phyloP scores from a whole-genome alignment of 441 rosid genomes.

The Manihot esculenta region DNA sequence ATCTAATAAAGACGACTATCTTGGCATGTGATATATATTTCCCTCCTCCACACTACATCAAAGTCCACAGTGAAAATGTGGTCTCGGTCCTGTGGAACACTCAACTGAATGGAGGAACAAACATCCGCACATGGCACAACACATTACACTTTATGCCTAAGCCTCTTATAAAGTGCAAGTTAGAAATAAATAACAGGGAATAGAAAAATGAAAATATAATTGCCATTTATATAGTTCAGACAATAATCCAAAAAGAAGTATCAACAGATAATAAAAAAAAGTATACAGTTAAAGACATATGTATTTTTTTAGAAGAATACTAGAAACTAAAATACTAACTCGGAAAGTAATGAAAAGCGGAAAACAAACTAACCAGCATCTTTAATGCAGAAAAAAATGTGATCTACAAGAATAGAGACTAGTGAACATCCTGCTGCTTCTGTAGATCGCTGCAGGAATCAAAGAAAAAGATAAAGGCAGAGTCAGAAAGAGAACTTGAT shows the following conservation, averaged over 20 bases:
- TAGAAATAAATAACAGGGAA: not conserved
- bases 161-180: not conserved
- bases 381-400: constrained; percentile 91
- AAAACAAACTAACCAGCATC: constrained; percentile 76
- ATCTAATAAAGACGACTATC: constrained; percentile 17
- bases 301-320: not conserved
- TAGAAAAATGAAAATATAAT: not conserved
- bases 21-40: not conserved
- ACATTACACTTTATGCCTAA: not conserved
- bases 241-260: not conserved
- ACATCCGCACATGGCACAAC: not conserved
- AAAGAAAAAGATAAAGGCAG: constrained; percentile 20
- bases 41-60: not conserved
- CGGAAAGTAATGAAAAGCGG: not conserved
- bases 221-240: constrained; percentile 2
- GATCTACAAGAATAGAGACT: constrained; percentile 91
- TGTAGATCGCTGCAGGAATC: constrained; percentile 54
- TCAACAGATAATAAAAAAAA: not conserved
- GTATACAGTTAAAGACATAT: not conserved
- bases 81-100: not conserved
- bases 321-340: not conserved
- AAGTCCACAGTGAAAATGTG: constrained; percentile 4
- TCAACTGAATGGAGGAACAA: not conserved
- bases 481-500: constrained; percentile 15
- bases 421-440: constrained; percentile 95